Percentiles rank a stretch among this genome's conserved stretches.
Conservation (phyloP, 768 basidiomycete species). For the Leccinum broughii region DNA sequence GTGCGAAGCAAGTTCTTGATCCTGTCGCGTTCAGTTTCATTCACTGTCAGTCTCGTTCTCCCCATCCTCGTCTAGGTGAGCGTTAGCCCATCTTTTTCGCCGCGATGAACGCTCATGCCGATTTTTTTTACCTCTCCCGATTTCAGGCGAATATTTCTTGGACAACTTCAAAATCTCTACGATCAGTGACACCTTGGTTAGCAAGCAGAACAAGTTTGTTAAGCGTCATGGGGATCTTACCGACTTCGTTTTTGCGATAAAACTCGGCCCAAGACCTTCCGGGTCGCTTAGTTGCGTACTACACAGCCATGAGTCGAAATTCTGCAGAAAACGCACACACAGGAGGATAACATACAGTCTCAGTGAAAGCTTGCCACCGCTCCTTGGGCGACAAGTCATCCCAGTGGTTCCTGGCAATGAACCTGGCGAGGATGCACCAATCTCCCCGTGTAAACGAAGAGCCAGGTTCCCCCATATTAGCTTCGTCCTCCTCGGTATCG, state of each 20-base stretch:
- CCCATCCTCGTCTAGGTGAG: constrained; percentile 18
- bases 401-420: constrained; percentile 55
- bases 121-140: constrained; percentile 10
- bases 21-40: constrained; percentile 4
- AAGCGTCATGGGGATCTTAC: constrained; percentile 36
- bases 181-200: constrained; percentile 3
- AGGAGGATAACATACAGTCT: constrained; percentile 41
- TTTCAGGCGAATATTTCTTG: constrained; percentile 22
- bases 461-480: constrained; percentile 54
- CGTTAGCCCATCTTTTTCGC: constrained; percentile 17
- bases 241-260: constrained; percentile 50
- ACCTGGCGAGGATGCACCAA: constrained; percentile 56
- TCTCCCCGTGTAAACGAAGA: constrained; percentile 60
- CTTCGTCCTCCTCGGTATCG: constrained; percentile 31
- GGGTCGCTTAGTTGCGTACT: constrained; percentile 53
- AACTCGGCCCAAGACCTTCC: constrained; percentile 62
- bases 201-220: neutral
- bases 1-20: neutral
- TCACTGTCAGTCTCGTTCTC: constrained; percentile 25
- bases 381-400: constrained; percentile 41
- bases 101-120: constrained; percentile 27
- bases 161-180: constrained; percentile 31
- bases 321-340: neutral
- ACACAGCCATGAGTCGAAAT: constrained; percentile 5
- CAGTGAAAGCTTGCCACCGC: constrained; percentile 55